phyloP scores from a whole-genome alignment of 2,329 filamentous ascomycete genomes.

The Pyrenophora graminea region DNA sequence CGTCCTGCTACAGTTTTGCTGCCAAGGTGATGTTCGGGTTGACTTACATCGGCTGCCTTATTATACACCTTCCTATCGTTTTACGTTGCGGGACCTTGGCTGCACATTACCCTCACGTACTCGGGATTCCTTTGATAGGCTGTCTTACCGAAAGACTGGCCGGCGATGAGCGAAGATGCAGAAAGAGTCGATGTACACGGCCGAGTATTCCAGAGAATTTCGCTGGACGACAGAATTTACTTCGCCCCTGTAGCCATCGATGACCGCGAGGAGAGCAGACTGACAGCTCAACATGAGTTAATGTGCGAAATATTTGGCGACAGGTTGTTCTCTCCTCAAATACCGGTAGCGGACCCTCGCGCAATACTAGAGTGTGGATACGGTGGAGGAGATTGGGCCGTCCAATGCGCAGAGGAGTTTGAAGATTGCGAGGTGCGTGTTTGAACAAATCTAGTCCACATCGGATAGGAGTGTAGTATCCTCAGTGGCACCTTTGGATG shows the following conservation, averaged over 20 bases:
- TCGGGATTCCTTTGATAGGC: not conserved
- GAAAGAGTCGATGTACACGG: constrained; percentile 41
- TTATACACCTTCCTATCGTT: not conserved
- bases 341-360: constrained; percentile 32
- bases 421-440: constrained; percentile 44
- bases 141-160: not conserved
- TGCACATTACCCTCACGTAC: not conserved
- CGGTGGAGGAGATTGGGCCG: constrained; percentile 45
- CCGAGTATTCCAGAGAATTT: constrained; percentile 46
- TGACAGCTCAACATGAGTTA: constrained; percentile 42
- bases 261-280: constrained; percentile 46
- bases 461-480: not conserved
- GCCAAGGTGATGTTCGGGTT: constrained; percentile 1
- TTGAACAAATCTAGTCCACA: not conserved
- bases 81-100: not conserved
- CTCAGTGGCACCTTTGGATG: not conserved
- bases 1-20: not conserved
- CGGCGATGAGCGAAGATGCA: constrained; percentile 25
- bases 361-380: constrained; percentile 49
- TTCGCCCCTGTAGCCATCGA: constrained; percentile 43
- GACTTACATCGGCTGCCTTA: not conserved
- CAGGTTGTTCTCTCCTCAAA: constrained; percentile 34
- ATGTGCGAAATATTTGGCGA: constrained; percentile 38
- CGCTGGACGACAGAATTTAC: constrained; percentile 46
- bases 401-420: constrained; percentile 44